Evolutionary conservation across 148 eudicot genomes (phyloP).

Genomic region (Rhododendron simsii): DNA sequence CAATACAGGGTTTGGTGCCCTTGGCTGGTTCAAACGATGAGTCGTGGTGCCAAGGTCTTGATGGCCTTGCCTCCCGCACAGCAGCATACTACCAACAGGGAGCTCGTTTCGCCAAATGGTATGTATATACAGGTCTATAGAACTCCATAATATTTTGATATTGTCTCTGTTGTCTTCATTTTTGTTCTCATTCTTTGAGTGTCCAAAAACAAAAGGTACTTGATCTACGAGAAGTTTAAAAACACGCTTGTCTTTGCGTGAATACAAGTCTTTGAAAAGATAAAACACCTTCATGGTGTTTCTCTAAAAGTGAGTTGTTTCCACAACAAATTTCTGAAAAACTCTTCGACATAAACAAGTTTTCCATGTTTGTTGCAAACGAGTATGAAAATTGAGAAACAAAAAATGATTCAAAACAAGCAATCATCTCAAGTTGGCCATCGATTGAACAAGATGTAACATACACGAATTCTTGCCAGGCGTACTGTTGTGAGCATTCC

Average conservation of each 20-base stretch:
- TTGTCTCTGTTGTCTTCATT: not conserved
- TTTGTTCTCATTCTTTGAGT: not conserved
- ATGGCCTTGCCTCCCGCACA: constrained; percentile 89
- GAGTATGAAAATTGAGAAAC: not conserved
- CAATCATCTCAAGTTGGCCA: not conserved
- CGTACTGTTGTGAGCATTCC: constrained; percentile 99
- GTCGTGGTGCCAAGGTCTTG: constrained; percentile 97
- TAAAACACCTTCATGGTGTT: not conserved
- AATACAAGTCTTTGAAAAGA: not conserved
- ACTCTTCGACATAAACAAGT: not conserved
- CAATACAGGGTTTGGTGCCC: constrained; percentile 79
- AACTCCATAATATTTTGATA: not conserved
- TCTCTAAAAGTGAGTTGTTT: not conserved
- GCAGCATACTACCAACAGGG: constrained; percentile 95
- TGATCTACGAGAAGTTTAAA: not conserved
- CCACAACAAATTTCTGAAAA: not conserved
- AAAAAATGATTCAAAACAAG: not conserved
- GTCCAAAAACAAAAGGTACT: not conserved
- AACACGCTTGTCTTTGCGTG: not conserved
- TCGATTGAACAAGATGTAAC: not conserved
- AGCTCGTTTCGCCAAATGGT: constrained; percentile 98
- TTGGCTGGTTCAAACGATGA: constrained; percentile 80
- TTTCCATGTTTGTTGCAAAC: not conserved
- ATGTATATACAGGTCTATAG: not conserved
- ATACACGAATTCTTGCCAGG: constrained; percentile 29